Evolutionary conservation across 768 basidiomycete species (phyloP).

Genomic region (Mycena venus): DNA sequence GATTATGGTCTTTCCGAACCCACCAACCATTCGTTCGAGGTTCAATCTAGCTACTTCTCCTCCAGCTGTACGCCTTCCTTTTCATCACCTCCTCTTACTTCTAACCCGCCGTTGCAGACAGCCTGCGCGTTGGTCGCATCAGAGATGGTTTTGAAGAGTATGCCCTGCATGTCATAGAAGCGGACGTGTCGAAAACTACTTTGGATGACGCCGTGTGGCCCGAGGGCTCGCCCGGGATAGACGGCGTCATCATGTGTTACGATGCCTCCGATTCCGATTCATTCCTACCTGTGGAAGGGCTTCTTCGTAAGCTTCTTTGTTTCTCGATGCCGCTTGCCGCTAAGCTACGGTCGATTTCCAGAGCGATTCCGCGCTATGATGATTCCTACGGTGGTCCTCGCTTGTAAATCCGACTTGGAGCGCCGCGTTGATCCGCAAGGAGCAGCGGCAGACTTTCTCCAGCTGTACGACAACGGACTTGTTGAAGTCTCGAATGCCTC

Average conservation of each 20-base stretch:
- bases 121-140: constrained; percentile 51
- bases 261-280: constrained; percentile 76
- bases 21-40: constrained; percentile 48
- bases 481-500: constrained; percentile 76
- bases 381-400: constrained; percentile 80
- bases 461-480: constrained; percentile 80
- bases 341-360: constrained; percentile 44
- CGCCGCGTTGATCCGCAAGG: constrained; percentile 68
- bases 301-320: constrained; percentile 72
- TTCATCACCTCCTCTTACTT: constrained; percentile 27
- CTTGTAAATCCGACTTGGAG: constrained; percentile 87
- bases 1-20: constrained; percentile 67
- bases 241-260: constrained; percentile 91
- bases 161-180: constrained; percentile 67
- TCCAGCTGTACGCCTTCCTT: constrained; percentile 52
- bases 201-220: constrained; percentile 59
- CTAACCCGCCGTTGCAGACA: constrained; percentile 54
- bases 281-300: constrained; percentile 73
- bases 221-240: constrained; percentile 68
- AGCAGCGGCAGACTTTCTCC: constrained; percentile 61
- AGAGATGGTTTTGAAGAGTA: constrained; percentile 50
- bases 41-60: constrained; percentile 46
- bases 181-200: constrained; percentile 56
- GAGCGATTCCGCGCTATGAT: constrained; percentile 70
- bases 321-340: constrained; percentile 9